These are phyloP conservation scores for Tolypocladium cylindrosporum DNA, from an alignment of 2,329 filamentous ascomycete species.

Conservation along the genomic window DNA sequence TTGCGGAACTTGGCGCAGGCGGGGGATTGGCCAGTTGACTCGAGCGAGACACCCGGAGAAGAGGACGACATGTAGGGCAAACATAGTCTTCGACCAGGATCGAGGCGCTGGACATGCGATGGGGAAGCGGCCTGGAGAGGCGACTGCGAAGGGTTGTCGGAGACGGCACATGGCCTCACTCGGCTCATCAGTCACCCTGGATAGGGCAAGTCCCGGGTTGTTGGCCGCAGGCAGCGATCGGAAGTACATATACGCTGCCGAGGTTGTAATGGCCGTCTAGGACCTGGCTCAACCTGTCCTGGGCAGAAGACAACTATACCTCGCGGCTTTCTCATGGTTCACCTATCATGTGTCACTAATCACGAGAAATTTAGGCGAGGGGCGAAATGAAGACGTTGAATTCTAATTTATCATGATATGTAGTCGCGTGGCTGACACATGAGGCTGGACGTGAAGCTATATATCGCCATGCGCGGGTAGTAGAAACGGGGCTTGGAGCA, in stretches of 20 bases:
- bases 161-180: not conserved
- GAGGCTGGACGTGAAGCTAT: not conserved
- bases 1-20: conserved; percentile 17
- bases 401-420: not conserved
- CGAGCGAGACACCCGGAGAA: conserved; percentile 6
- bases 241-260: not conserved
- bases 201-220: not conserved
- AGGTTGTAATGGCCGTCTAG: not conserved
- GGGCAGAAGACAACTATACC: not conserved
- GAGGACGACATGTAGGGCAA: conserved; percentile 5
- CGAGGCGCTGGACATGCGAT: not conserved
- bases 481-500: too few species aligned
- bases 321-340: not conserved
- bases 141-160: not conserved
- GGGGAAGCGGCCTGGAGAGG: too few species aligned
- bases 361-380: not conserved
- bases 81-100: not conserved
- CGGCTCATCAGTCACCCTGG: not conserved
- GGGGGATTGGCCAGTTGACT: conserved; percentile 12
- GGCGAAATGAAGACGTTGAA: not conserved
- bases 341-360: not conserved
- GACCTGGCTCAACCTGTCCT: not conserved
- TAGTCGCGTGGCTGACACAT: not conserved
- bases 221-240: not conserved
- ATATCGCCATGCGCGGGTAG: not conserved